Conservation (phyloP, 2,329 filamentous ascomycete genomes). For the Aureobasidium uvarum region DNA sequence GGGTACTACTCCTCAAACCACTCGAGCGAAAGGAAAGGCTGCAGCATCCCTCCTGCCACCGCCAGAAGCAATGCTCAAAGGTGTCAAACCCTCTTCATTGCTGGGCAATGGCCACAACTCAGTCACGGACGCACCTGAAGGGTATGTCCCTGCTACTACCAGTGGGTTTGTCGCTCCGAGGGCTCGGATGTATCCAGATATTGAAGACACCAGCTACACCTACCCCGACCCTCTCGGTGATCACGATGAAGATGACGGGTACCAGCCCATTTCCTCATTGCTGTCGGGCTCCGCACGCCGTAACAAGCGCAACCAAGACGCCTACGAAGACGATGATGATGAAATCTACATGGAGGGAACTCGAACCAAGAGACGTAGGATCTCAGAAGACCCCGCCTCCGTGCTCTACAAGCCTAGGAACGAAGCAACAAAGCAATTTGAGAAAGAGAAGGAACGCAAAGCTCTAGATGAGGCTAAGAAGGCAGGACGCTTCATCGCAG, state of each 20-base stretch:
- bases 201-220: constrained; percentile 30
- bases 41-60: constrained; percentile 31
- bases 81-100: constrained; percentile 29
- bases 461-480: constrained; percentile 43
- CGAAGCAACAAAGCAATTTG: constrained; percentile 48
- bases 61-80: constrained; percentile 35
- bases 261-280: constrained; percentile 22
- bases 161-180: constrained; percentile 34
- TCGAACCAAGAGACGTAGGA: constrained; percentile 39
- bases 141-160: constrained; percentile 36
- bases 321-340: constrained; percentile 34
- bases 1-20: neutral
- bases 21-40: neutral
- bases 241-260: constrained; percentile 35
- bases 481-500: constrained; percentile 47
- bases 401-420: constrained; percentile 38
- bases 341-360: constrained; percentile 40
- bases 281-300: constrained; percentile 29
- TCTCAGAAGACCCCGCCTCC: constrained; percentile 32
- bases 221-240: constrained; percentile 35
- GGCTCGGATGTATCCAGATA: constrained; percentile 36
- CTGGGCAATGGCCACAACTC: constrained; percentile 24
- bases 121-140: constrained; percentile 31
- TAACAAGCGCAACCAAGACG: constrained; percentile 32
- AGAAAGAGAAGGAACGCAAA: constrained; percentile 47